Conservation (phyloP, 805 yeast species). For the Wilhelminamyces savonicus region DNA sequence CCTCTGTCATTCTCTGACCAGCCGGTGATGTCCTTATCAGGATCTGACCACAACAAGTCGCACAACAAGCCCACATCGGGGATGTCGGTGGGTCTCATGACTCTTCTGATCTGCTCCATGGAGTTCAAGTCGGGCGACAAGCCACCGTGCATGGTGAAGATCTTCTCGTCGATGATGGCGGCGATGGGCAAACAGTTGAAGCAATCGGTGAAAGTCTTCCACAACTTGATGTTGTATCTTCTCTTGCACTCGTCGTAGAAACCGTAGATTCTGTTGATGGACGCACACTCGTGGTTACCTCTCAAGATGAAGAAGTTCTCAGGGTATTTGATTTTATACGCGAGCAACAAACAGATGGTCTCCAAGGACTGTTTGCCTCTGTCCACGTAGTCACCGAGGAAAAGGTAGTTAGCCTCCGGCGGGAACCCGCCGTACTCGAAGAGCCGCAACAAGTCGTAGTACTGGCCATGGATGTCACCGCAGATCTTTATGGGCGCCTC, state of each 20-base stretch:
- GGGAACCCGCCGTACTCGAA: conserved; percentile 99
- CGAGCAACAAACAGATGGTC: conserved; percentile 88
- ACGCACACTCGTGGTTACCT: conserved; percentile 98
- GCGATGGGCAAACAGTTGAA: conserved; percentile 98
- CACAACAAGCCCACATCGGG: conserved; percentile 97
- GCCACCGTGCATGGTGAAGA: conserved; percentile 99
- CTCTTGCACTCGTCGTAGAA: conserved; percentile 98
- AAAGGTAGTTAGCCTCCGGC: conserved; percentile 94
- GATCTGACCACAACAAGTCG: conserved; percentile 97
- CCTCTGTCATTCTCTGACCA: conserved; percentile 99
- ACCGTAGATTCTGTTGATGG: conserved; percentile 95
- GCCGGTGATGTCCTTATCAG: conserved; percentile 96
- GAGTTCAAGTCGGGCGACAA: conserved; percentile 94
- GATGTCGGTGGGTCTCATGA: conserved; percentile 98
- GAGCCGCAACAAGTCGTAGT: conserved; percentile 88
- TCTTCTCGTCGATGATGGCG: conserved; percentile 95
- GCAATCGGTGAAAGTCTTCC: conserved; percentile 99
- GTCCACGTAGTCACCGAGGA: conserved; percentile 96
- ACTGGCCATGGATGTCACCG: conserved; percentile 99
- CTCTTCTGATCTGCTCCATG: conserved; percentile 98
- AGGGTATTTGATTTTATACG: conserved; percentile 96
- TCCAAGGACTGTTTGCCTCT: conserved; percentile 97
- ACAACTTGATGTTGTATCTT: conserved; percentile 94
- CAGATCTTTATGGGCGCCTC: conserved; percentile 97
- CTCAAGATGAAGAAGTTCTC: conserved; percentile 94